phyloP scores from a whole-genome alignment of 257 asterid species.

The Przewalskia tangutica region DNA sequence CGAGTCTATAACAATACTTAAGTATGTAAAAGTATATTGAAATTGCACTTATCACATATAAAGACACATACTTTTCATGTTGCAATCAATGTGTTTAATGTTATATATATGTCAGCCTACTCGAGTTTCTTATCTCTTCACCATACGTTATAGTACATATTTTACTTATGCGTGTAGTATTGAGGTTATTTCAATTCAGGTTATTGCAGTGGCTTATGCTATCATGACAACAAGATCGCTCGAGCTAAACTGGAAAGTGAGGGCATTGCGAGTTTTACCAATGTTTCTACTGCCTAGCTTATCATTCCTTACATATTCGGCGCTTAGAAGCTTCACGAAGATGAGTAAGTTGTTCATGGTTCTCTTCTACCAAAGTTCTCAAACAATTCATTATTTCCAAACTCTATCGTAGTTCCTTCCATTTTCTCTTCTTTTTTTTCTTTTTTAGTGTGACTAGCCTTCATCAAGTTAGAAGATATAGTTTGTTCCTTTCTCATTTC shows the following conservation, averaged over 20 bases:
- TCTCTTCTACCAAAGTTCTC: background rate
- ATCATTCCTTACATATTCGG: constrained; percentile 40
- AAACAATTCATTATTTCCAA: background rate
- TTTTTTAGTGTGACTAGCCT: background rate
- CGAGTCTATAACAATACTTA: background rate
- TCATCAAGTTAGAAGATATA: background rate
- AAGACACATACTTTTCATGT: background rate
- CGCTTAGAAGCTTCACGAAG: constrained; percentile 47
- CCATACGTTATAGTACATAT: background rate
- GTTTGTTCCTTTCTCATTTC: background rate
- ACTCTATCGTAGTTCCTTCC: background rate
- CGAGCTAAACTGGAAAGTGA: constrained; percentile 71
- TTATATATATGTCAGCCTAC: background rate
- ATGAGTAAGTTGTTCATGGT: constrained; percentile 53
- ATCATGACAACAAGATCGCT: constrained; percentile 66
- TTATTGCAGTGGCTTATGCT: constrained; percentile 76
- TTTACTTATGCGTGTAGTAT: background rate
- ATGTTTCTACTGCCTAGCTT: constrained; percentile 78
- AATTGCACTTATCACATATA: background rate
- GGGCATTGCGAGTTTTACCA: constrained; percentile 77
- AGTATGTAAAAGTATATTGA: background rate
- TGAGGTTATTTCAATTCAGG: constrained; percentile 29
- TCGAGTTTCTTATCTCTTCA: background rate
- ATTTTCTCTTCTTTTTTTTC: background rate
- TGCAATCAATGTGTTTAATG: background rate